A percentile compares a stretch with the other conserved stretches of the same genome.
These are phyloP conservation scores for Nemania serpens DNA, from an alignment of 2,329 filamentous ascomycete species.

Conservation along the genomic window DNA sequence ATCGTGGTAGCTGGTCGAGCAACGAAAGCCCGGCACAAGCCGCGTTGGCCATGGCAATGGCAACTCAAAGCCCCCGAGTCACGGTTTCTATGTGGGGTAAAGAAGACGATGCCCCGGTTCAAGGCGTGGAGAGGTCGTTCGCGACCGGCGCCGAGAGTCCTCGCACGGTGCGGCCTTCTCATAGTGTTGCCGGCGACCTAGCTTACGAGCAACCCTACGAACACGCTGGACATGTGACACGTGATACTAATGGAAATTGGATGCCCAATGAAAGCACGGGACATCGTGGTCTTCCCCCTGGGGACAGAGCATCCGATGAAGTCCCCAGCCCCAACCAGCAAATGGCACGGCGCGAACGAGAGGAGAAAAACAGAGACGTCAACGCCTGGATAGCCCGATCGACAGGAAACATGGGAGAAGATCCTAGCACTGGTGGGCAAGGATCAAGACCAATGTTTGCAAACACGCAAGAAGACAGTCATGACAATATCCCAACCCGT, in stretches of 20 bases:
- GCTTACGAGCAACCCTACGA: constrained; percentile 33
- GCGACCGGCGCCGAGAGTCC: constrained; percentile 37
- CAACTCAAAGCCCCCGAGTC: constrained; percentile 57
- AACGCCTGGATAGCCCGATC: constrained; percentile 52
- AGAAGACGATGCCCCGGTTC: constrained; percentile 44
- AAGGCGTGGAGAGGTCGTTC: constrained; percentile 48
- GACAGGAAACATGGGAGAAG: constrained; percentile 23
- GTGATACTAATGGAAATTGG: constrained; percentile 51
- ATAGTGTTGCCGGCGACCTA: constrained; percentile 47
- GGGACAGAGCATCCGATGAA: constrained; percentile 49
- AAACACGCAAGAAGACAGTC: constrained; percentile 25
- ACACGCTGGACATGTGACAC: constrained; percentile 34
- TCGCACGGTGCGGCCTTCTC: constrained; percentile 42
- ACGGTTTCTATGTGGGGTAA: constrained; percentile 62
- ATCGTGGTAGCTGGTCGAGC: constrained; percentile 55
- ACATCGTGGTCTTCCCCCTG: constrained; percentile 54
- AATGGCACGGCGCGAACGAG: constrained; percentile 46
- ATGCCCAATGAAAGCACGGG: constrained; percentile 46
- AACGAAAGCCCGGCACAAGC: constrained; percentile 52
- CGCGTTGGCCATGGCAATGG: constrained; percentile 45
- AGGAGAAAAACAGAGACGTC: constrained; percentile 57
- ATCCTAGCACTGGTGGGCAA: constrained; percentile 10
- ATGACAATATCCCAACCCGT: constrained; percentile 47
- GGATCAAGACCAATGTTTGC: constrained; percentile 21
- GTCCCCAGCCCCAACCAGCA: constrained; percentile 56